These are phyloP conservation scores for Metrosideros polymorpha DNA, from an alignment of 441 rosid species.

Conservation along the genomic window DNA sequence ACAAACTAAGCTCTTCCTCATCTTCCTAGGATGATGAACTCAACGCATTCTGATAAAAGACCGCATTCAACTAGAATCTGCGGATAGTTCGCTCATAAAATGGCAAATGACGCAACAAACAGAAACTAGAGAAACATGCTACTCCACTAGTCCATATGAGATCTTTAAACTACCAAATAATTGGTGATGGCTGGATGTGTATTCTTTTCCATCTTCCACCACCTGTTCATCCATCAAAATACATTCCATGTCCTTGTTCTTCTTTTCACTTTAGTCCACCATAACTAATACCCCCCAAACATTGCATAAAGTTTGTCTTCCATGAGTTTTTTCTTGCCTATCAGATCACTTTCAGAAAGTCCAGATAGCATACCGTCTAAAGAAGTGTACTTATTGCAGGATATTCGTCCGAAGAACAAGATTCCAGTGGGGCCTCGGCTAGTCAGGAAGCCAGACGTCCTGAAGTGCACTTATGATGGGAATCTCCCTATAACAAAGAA, in stretches of 20 bases:
- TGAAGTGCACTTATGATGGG: slow-evolving; percentile 63
- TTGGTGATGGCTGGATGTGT: background rate
- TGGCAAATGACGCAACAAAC: background rate
- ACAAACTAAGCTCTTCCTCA: background rate
- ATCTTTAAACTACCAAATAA: background rate
- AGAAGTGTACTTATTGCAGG: slow-evolving; percentile 28
- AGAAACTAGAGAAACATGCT: background rate
- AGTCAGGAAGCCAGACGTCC: slow-evolving; percentile 51
- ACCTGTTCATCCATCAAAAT: background rate
- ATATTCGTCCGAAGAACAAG: slow-evolving; percentile 53
- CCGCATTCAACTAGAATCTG: background rate
- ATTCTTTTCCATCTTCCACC: background rate
- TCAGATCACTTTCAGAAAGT: background rate
- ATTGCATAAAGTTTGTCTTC: background rate
- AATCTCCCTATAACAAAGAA: slow-evolving; percentile 57
- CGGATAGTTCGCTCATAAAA: background rate
- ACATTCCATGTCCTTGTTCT: background rate
- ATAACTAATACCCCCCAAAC: background rate
- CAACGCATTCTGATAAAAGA: background rate
- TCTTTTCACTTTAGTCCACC: background rate
- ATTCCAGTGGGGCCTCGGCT: slow-evolving; percentile 47
- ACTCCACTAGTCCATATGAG: background rate
- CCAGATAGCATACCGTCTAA: background rate
- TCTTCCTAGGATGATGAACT: background rate
- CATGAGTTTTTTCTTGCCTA: background rate